Base-by-base conservation (phyloP, 441 rosid species). In the Brassica balearica region DNA sequence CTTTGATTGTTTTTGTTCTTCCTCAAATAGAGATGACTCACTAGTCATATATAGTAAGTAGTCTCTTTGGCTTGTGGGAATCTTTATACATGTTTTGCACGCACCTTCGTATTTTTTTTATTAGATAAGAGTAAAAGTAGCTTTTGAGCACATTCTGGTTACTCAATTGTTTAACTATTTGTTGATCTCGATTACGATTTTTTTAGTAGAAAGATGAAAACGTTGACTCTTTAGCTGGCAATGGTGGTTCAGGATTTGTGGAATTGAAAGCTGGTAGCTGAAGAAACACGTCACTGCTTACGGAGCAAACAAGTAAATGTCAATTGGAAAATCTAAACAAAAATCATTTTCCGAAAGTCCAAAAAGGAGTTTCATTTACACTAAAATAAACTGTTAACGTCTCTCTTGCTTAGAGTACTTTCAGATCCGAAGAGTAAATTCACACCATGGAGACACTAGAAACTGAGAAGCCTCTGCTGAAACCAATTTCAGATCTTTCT, bases 261-360 rank as follows among this genome's bases (percentile, higher is more conserved):
- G 53, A 27, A 71, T 71, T 71, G 19, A 19, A 19, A 19, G 19
- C 19, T 19, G 27, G 27, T 25, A 43, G 75, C 38, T 74, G 46
- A 56, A 69, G 32, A 56, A 80, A 69, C 17, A 79, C 72, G 82
- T 69, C 76, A 80, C 46, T 80, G 82, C 75, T 55, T 74, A 79
- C 75, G 32, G 4, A 2, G 27, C 4, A 25, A 25, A 25, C 27
- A 25, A 25, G 27, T 25, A 25, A 25, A 25, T 25, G 27, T 25
- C 27, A 25, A 25, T 0, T 25, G 27, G 27, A 25, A 25, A 25
- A 25, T 25, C 27, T 25, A n/a, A n/a, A 17, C 19, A 17, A 25
- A 17, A 25, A 25, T 25, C 27, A 0, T 25, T 29, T 29, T 34
- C 23, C 2, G 58, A 72, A 72, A 78, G 65, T 78, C 65, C 0